Base-by-base conservation (phyloP, 1,284 basidiomycete genomes). In the Apiotrichum gamsii region DNA sequence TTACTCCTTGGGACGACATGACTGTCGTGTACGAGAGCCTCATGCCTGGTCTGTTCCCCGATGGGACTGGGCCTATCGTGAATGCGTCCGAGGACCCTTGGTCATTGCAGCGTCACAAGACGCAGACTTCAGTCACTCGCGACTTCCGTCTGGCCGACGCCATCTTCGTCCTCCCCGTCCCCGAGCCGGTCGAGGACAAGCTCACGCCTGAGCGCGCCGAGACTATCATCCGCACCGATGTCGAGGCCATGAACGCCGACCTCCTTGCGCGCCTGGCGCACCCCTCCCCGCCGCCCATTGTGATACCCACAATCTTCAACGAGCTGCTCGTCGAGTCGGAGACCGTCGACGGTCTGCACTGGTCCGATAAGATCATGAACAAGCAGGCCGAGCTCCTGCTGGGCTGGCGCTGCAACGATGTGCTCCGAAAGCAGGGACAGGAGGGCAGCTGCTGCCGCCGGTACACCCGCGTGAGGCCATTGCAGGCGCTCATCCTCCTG, bases 231-330 rank as follows among this genome's bases (percentile, higher is more conserved):
- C 76, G 80, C 21, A 78, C 82, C 20, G 85, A 90, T 60, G 82
- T 90, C 48, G 85, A 89, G 60, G 85, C 85, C 23, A 89, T 91
- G 86, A 90, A 91, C 67, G 82, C 84, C 3, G 84, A 87, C 66
- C 75, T 91, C 32, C 75, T 75, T 45, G 84, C 87, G 60, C 80
- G 85, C 34, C 77, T 88, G 23, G 29, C 76, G 76, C 62, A 65
- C 39, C 53, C 67, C 23, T 52, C 62, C 49, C 44, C 61, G 45
- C 58, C 62, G 36, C 77, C 79, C 1, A 74, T 85, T 30, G 76
- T 79, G 19, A 72, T 90, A 20, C 85, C 87, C 14, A 73, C 78
- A 29, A 85, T 83, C 3, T 85, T 91, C 73, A 91, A 91, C 65
- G 65, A 77, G 32, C 82, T 90, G 77, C 73, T 89, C 25, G 79